These are phyloP conservation scores for Mucor velutinosus DNA, from an alignment of 371 early-diverging fungal species.

Conservation along the genomic window DNA sequence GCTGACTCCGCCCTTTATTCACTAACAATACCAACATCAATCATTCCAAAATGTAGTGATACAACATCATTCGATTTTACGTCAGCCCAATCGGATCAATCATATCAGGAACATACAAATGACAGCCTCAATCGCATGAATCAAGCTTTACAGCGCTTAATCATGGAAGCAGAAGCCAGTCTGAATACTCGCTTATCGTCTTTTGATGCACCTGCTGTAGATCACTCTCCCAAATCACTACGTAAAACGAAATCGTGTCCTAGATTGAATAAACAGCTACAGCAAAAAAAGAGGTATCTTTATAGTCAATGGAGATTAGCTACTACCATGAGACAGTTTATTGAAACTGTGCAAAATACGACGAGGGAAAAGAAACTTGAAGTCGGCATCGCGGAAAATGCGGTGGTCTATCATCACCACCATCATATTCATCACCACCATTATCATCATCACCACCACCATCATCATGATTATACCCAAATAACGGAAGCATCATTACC, in stretches of 20 bases:
- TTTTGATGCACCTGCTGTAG: not conserved
- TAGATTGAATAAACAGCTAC: not conserved
- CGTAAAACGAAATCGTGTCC: not conserved
- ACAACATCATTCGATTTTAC: not conserved
- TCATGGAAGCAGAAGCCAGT: slow-evolving; percentile 22
- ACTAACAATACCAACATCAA: not conserved
- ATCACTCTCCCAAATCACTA: not conserved
- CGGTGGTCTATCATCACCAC: not conserved
- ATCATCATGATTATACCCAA: not conserved
- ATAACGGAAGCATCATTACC: not conserved
- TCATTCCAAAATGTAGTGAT: not conserved
- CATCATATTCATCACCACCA: slow-evolving; percentile 6
- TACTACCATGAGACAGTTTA: slow-evolving; percentile 16
- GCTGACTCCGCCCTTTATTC: not conserved
- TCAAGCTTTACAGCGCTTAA: slow-evolving; percentile 19
- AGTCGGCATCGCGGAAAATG: not conserved
- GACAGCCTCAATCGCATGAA: slow-evolving; percentile 27
- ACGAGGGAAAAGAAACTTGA: not conserved
- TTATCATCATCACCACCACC: slow-evolving; percentile 2
- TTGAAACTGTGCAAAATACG: slow-evolving; percentile 10
- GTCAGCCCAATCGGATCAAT: slow-evolving; percentile 4
- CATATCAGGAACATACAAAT: slow-evolving; percentile 10
- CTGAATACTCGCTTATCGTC: slow-evolving; percentile 6
- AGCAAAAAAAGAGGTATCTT: slow-evolving; percentile 18
- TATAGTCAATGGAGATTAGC: slow-evolving; percentile 20